Percentiles rank a stretch among this genome's conserved stretches.
These are phyloP conservation scores for Rachicladosporium sp. DNA, from an alignment of 2,329 filamentous ascomycete species.

Conservation along the genomic window DNA sequence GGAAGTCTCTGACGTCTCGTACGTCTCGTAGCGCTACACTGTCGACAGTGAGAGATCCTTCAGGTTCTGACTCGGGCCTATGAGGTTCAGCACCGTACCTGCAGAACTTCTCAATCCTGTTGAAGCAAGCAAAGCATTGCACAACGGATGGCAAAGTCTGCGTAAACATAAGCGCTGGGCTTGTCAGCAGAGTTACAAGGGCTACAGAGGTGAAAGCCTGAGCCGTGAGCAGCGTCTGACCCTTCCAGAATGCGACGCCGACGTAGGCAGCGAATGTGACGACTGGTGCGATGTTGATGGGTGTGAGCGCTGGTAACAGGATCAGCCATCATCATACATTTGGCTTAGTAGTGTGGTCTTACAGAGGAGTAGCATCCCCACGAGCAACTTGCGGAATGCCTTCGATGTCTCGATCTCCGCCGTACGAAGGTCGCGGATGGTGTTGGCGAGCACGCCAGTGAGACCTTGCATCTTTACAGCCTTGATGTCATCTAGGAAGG, in stretches of 20 bases:
- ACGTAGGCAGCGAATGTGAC: conserved; percentile 5
- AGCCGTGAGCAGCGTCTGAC: conserved; percentile 5
- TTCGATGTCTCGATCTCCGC: conserved; percentile 4
- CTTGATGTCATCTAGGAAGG: conserved; percentile 34
- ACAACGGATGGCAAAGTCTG: not conserved
- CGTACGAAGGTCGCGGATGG: conserved; percentile 4
- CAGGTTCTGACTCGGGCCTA: too few species aligned
- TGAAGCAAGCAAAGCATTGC: not conserved
- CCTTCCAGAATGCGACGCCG: conserved; percentile 4
- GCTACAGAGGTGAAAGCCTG: conserved; percentile 1
- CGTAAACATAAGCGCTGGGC: not conserved
- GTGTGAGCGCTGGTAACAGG: conserved; percentile 2
- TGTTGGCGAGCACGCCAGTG: conserved; percentile 3
- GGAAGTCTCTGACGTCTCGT: conserved; percentile 5
- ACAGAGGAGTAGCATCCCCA: not conserved
- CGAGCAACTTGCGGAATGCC: conserved; percentile 4
- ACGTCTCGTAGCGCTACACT: conserved; percentile 9
- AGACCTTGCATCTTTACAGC: conserved; percentile 34
- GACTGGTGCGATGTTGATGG: conserved; percentile 2
- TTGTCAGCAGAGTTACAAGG: conserved; percentile 1
- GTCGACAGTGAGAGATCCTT: conserved; percentile 5
- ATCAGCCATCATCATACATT: not conserved
- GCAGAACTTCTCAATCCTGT: too few species aligned
- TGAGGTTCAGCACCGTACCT: too few species aligned
- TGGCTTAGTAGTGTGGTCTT: too few species aligned